These are phyloP conservation scores for Irpex sp. DNA, from an alignment of 1,284 basidiomycete genomes.

Conservation along the genomic window DNA sequence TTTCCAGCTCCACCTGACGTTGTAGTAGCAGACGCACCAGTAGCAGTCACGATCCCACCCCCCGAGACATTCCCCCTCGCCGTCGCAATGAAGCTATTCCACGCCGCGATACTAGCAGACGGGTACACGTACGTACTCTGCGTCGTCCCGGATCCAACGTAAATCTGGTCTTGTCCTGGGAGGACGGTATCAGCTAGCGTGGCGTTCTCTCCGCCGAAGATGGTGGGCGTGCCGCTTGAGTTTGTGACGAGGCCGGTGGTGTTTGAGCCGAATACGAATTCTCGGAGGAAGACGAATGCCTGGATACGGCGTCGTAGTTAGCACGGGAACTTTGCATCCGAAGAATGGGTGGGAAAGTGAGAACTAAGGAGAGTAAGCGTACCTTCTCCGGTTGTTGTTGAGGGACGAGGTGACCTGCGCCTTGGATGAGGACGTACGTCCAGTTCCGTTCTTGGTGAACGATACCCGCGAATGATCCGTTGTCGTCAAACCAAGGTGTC, in stretches of 20 bases:
- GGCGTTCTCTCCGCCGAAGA: constrained; percentile 18
- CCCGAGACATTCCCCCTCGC: constrained; percentile 8
- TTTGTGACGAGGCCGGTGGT: constrained; percentile 22
- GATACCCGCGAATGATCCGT: too few species aligned
- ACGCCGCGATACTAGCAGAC: constrained; percentile 48
- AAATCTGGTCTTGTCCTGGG: constrained; percentile 18
- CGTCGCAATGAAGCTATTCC: constrained; percentile 37
- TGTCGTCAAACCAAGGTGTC: too few species aligned
- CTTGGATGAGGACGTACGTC: neutral
- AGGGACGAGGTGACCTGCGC: constrained; percentile 5
- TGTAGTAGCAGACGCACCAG: neutral
- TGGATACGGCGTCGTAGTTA: neutral
- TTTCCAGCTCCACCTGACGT: too few species aligned
- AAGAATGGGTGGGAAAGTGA: neutral
- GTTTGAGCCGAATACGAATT: constrained; percentile 28
- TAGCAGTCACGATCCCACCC: neutral
- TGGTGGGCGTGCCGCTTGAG: neutral
- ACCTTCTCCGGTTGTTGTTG: constrained; percentile 48
- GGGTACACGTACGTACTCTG: constrained; percentile 20
- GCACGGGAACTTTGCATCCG: neutral
- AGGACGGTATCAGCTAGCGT: constrained; percentile 4
- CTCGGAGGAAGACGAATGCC: constrained; percentile 25
- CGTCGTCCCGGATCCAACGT: constrained; percentile 20
- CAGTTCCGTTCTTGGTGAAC: too few species aligned
- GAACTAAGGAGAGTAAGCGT: constrained; percentile 19